These are phyloP conservation scores for Talaromyces funiculosus DNA, from an alignment of 2,329 filamentous ascomycete species.

Conservation along the genomic window DNA sequence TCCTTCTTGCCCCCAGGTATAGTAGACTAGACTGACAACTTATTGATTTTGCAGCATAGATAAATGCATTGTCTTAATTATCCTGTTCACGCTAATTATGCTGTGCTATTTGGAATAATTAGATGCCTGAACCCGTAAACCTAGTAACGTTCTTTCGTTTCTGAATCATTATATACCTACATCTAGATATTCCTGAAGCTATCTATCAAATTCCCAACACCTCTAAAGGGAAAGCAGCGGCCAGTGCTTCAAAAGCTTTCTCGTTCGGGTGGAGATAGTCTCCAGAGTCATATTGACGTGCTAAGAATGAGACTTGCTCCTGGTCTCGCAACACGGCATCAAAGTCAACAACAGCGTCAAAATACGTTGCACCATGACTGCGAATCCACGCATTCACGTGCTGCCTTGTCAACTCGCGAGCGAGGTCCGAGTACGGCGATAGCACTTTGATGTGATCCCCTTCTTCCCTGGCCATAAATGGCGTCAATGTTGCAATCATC, in stretches of 20 bases:
- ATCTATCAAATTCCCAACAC: constrained; percentile 39
- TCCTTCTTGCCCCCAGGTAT: constrained; percentile 54
- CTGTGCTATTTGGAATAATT: too few relatives aligned
- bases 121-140: too few relatives aligned
- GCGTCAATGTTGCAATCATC: constrained; percentile 62
- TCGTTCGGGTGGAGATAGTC: constrained; percentile 62
- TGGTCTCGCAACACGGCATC: constrained; percentile 52
- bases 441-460: constrained; percentile 21
- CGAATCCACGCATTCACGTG: constrained; percentile 59
- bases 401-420: constrained; percentile 52
- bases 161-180: neutral
- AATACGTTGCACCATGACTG: constrained; percentile 42
- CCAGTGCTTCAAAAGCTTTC: constrained; percentile 55
- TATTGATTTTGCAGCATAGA: neutral
- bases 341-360: constrained; percentile 60
- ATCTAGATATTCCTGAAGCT: too few relatives aligned
- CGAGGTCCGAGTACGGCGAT: constrained; percentile 51
- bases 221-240: constrained; percentile 52
- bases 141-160: neutral
- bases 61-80: too few relatives aligned
- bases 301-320: constrained; percentile 45
- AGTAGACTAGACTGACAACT: constrained; percentile 43
- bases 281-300: constrained; percentile 51
- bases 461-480: constrained; percentile 44
- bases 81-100: too few relatives aligned